phyloP scores from a whole-genome alignment of 1,284 basidiomycete species.

The Microbotryomycetes sp. region DNA sequence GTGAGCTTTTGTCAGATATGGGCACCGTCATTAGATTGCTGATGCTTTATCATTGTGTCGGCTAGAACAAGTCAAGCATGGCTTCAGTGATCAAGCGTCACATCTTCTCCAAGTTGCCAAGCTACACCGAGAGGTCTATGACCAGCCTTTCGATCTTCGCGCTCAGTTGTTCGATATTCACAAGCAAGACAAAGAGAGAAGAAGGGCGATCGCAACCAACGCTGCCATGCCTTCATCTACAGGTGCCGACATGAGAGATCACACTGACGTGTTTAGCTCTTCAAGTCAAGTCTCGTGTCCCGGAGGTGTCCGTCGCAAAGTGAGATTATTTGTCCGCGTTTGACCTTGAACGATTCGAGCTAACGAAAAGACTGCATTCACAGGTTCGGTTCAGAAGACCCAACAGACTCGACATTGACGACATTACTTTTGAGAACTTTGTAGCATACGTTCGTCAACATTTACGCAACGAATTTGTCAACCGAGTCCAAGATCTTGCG shows the following conservation, averaged over 20 bases:
- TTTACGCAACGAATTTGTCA: slow-evolving; percentile 1
- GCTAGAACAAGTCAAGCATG: slow-evolving; percentile 1
- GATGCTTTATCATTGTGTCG: background rate
- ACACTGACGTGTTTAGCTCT: too few relatives aligned
- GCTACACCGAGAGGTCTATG: slow-evolving; percentile 13
- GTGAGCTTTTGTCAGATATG: background rate
- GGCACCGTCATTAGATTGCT: slow-evolving; percentile 2
- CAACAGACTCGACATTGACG: slow-evolving; percentile 2
- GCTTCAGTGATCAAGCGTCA: background rate
- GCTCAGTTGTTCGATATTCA: slow-evolving; percentile 5
- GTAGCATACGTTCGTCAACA: slow-evolving; percentile 20
- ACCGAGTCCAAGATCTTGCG: background rate
- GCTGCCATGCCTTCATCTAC: too few relatives aligned
- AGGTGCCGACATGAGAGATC: too few relatives aligned
- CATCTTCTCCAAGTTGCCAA: slow-evolving; percentile 5
- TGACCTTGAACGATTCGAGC: too few relatives aligned
- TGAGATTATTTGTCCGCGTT: too few relatives aligned
- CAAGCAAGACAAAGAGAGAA: slow-evolving; percentile 1
- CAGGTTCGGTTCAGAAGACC: slow-evolving; percentile 7
- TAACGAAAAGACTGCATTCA: too few relatives aligned
- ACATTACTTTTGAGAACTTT: slow-evolving; percentile 19
- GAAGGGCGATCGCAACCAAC: too few relatives aligned
- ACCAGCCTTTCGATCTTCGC: slow-evolving; percentile 5
- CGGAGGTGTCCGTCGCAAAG: too few relatives aligned
- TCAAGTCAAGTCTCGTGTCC: too few relatives aligned